phyloP scores from a whole-genome alignment of 1,284 basidiomycete genomes.

The Austropuccinia psidii region DNA sequence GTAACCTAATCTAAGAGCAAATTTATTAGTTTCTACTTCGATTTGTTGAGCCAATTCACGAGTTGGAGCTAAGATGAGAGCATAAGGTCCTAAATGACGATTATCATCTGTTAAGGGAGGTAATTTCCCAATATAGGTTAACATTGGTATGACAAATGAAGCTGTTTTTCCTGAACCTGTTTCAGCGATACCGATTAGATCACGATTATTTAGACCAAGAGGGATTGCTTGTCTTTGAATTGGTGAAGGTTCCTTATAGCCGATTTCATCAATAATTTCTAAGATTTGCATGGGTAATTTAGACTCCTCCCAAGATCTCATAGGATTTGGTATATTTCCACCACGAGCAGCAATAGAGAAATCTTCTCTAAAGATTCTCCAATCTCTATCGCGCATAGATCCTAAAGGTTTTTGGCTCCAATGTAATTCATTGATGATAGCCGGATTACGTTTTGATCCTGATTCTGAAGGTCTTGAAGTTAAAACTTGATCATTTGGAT shows the following conservation, averaged over 20 bases:
- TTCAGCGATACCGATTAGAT: constrained; percentile 96
- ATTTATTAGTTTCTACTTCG: constrained; percentile 82
- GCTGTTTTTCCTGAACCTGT: constrained; percentile 99
- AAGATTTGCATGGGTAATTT: constrained; percentile 69
- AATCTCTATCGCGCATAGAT: constrained; percentile 97
- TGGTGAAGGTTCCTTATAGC: constrained; percentile 91
- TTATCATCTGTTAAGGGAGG: constrained; percentile 82
- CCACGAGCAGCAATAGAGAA: constrained; percentile 86
- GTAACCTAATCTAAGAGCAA: constrained; percentile 77
- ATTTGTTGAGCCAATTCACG: constrained; percentile 98
- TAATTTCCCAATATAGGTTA: constrained; percentile 80
- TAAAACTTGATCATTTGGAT: constrained; percentile 27
- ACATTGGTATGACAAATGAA: constrained; percentile 97
- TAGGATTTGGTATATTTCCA: constrained; percentile 81
- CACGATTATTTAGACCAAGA: constrained; percentile 88
- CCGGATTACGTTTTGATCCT: constrained; percentile 40
- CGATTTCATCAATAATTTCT: constrained; percentile 76
- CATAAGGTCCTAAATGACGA: constrained; percentile 83
- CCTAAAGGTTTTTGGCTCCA: constrained; percentile 90
- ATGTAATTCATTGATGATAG: constrained; percentile 60
- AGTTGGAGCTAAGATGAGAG: constrained; percentile 88
- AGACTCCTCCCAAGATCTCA: constrained; percentile 87
- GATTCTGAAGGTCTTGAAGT: constrained; percentile 20
- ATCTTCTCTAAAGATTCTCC: constrained; percentile 98
- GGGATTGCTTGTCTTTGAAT: constrained; percentile 98